Conservation (phyloP, 352 stramenopile genomes). For the Globisporangium heterothallicum region DNA sequence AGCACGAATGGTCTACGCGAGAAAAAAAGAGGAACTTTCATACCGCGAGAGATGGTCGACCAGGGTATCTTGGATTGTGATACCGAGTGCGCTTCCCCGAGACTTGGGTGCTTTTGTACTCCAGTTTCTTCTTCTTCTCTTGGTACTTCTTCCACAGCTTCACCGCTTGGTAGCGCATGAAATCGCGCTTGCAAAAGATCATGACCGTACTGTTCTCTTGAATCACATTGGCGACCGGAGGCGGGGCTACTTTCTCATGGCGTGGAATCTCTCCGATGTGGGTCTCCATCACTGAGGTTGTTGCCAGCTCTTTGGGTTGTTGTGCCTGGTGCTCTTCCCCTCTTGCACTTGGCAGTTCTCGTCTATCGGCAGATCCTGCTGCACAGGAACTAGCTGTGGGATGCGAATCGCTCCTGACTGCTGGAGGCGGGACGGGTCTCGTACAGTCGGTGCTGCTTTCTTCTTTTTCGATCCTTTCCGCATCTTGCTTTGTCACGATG, state of each 20-base stretch:
- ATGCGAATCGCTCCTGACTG: too few relatives aligned
- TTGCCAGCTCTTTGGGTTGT: too few relatives aligned
- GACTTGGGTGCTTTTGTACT: constrained; percentile 38
- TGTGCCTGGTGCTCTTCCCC: too few relatives aligned
- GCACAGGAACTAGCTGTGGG: too few relatives aligned
- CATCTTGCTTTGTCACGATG: too few relatives aligned
- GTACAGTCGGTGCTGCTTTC: too few relatives aligned
- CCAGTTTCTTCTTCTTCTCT: constrained; percentile 49
- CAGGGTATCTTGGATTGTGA: constrained; percentile 23
- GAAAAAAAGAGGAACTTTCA: background rate
- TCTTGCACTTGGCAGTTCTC: too few relatives aligned
- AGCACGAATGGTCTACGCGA: background rate
- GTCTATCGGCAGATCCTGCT: too few relatives aligned
- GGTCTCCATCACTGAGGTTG: too few relatives aligned
- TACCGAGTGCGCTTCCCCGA: constrained; percentile 51
- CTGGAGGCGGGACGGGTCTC: too few relatives aligned
- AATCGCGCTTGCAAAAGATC: constrained; percentile 80
- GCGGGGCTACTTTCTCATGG: background rate
- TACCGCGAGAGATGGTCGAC: background rate
- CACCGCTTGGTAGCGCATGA: constrained; percentile 65
- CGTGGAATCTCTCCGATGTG: too few relatives aligned
- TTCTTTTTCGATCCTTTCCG: too few relatives aligned
- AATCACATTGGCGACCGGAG: background rate
- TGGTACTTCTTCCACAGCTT: constrained; percentile 74
- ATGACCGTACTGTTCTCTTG: constrained; percentile 53